Evolutionary conservation across 371 early-diverging fungal genomes (phyloP).

Genomic region (Saksenaea oblongispora): DNA sequence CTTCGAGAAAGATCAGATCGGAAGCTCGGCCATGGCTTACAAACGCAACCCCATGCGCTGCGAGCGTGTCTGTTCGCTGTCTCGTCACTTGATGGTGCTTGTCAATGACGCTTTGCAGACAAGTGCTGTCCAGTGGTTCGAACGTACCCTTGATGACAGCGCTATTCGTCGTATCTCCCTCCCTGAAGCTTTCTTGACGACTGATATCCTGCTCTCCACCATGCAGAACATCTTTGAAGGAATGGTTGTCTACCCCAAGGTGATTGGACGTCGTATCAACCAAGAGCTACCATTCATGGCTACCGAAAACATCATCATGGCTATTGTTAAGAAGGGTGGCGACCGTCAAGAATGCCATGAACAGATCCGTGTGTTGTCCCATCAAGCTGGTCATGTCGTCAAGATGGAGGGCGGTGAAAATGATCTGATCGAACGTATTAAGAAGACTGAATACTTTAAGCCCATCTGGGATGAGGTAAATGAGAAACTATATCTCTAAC

Average conservation of each 20-base stretch:
- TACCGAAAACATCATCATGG: slow-evolving; percentile 99
- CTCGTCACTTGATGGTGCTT: slow-evolving; percentile 96
- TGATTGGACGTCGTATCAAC: slow-evolving; percentile 87
- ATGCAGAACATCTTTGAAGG: slow-evolving; percentile 96
- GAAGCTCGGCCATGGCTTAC: slow-evolving; percentile 98
- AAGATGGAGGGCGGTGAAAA: slow-evolving; percentile 94
- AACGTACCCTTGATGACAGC: slow-evolving; percentile 95
- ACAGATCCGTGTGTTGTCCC: slow-evolving; percentile 93
- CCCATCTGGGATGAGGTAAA: slow-evolving; percentile 74
- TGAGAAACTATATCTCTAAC: not conserved
- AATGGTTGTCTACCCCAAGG: slow-evolving; percentile 95
- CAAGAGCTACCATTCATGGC: slow-evolving; percentile 99
- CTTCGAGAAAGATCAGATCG: slow-evolving; percentile 98
- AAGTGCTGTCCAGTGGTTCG: slow-evolving; percentile 94
- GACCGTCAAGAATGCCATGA: slow-evolving; percentile 97
- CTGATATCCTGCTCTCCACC: slow-evolving; percentile 92
- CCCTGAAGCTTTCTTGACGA: slow-evolving; percentile 96
- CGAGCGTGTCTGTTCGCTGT: slow-evolving; percentile 94
- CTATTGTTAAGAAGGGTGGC: slow-evolving; percentile 95
- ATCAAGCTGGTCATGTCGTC: slow-evolving; percentile 90
- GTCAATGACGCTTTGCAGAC: slow-evolving; percentile 88
- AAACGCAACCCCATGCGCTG: slow-evolving; percentile 99
- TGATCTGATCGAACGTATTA: slow-evolving; percentile 92
- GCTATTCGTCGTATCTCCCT: slow-evolving; percentile 96
- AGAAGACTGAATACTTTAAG: slow-evolving; percentile 82